These are phyloP conservation scores for Fusarium tjaetaba DNA, from an alignment of 2,329 filamentous ascomycete genomes.

Conservation along the genomic window DNA sequence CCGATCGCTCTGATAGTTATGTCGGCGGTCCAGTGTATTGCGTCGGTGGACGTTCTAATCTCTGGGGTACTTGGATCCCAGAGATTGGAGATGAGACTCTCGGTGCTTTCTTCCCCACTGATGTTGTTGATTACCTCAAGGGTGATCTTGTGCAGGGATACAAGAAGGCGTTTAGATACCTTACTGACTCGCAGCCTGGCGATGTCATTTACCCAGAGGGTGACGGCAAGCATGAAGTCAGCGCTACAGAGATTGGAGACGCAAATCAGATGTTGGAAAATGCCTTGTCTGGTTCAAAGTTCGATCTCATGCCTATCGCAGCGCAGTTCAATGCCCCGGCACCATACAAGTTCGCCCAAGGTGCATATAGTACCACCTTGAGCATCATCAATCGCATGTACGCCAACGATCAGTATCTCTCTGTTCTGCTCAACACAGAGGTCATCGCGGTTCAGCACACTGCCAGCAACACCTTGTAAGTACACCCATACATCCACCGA, in stretches of 20 bases:
- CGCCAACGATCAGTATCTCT: slow-evolving; percentile 27
- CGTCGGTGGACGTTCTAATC: slow-evolving; percentile 21
- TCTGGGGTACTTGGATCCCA: slow-evolving; percentile 33
- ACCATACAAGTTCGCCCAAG: slow-evolving; percentile 28
- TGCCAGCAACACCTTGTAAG: background rate
- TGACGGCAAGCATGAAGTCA: slow-evolving; percentile 6
- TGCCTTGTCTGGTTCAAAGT: background rate
- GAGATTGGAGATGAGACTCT: slow-evolving; percentile 18
- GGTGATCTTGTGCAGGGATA: background rate
- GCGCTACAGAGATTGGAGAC: background rate
- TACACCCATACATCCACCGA: rapidly evolving
- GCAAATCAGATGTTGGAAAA: slow-evolving; percentile 7
- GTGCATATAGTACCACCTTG: slow-evolving; percentile 29
- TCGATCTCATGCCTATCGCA: slow-evolving; percentile 26
- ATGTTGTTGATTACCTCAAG: background rate
- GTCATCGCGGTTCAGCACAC: slow-evolving; percentile 14
- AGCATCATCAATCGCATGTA: slow-evolving; percentile 35
- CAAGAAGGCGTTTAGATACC: background rate
- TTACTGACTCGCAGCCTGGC: slow-evolving; percentile 16
- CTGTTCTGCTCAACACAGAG: slow-evolving; percentile 25
- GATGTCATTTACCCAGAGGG: slow-evolving; percentile 17
- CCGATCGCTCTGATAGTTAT: slow-evolving; percentile 27
- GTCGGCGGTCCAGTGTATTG: slow-evolving; percentile 32
- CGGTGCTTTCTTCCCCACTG: background rate
- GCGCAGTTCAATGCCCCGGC: slow-evolving; percentile 29